phyloP scores from a whole-genome alignment of 2,329 filamentous ascomycete species.

The Huntiella omanensis region DNA sequence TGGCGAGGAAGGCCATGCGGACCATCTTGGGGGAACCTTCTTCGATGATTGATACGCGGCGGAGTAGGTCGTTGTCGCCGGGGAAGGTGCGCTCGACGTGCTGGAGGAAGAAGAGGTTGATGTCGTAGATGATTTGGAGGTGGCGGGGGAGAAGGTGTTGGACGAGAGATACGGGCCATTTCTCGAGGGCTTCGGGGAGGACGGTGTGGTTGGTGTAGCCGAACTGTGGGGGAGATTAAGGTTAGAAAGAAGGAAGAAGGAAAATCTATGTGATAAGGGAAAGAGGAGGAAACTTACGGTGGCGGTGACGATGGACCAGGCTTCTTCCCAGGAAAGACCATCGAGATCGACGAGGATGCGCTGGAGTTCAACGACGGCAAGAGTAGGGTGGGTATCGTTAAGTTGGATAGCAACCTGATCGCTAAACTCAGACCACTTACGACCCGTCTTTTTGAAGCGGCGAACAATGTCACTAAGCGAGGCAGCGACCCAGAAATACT shows the following conservation, averaged over 20 bases:
- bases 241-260: slow-evolving; percentile 8
- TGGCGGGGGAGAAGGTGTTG: slow-evolving; percentile 88
- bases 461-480: slow-evolving; percentile 92
- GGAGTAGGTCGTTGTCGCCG: slow-evolving; percentile 67
- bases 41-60: slow-evolving; percentile 89
- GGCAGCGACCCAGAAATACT: slow-evolving; percentile 99
- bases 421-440: slow-evolving; percentile 77
- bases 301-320: slow-evolving; percentile 62
- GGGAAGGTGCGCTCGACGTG: slow-evolving; percentile 79
- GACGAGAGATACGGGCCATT: slow-evolving; percentile 87
- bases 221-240: slow-evolving; percentile 30
- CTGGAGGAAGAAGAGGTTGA: slow-evolving; percentile 89
- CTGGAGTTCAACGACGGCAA: slow-evolving; percentile 90
- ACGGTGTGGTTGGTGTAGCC: slow-evolving; percentile 99
- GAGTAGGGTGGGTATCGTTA: slow-evolving; percentile 91
- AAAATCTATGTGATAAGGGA: neutral
- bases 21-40: slow-evolving; percentile 96
- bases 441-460: slow-evolving; percentile 92
- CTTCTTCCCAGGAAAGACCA: slow-evolving; percentile 80
- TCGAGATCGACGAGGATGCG: slow-evolving; percentile 81
- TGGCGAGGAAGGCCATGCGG: slow-evolving; percentile 85
- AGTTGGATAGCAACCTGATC: slow-evolving; percentile 94
- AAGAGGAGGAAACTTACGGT: slow-evolving; percentile 30
- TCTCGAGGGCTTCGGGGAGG: slow-evolving; percentile 88
- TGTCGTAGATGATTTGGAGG: slow-evolving; percentile 93